A percentile compares a stretch with the other conserved stretches of the same genome.
Conservation (phyloP, 148 eudicot genomes). For the Silene latifolia region DNA sequence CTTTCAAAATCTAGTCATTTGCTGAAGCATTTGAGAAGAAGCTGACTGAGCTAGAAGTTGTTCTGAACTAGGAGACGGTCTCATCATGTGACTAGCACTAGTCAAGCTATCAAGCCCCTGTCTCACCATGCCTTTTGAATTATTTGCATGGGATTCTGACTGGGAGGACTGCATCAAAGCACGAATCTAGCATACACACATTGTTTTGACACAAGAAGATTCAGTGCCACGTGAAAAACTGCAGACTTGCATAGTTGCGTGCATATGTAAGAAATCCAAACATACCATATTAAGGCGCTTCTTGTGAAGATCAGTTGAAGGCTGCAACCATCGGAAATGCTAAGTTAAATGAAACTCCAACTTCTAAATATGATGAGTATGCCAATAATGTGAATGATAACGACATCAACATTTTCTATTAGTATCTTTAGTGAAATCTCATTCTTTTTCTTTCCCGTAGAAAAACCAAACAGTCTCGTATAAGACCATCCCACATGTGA, state of each 20-base stretch:
- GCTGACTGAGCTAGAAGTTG: constrained; percentile 55
- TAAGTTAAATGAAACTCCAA: constrained; percentile 11
- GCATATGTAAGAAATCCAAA: constrained; percentile 6
- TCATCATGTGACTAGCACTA: constrained; percentile 49
- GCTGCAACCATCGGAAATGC: constrained; percentile 44
- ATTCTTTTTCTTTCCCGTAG: neutral
- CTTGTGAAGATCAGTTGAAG: constrained; percentile 65
- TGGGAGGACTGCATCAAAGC: constrained; percentile 60
- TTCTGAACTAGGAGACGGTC: constrained; percentile 78
- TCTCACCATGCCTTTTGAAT: constrained; percentile 43
- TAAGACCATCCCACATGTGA: neutral
- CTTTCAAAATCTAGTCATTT: constrained; percentile 58
- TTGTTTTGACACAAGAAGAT: neutral
- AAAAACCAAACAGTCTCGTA: too few species aligned
- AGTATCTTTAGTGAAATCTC: neutral
- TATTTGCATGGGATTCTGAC: constrained; percentile 47
- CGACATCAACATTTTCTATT: neutral
- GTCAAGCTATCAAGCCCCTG: constrained; percentile 47
- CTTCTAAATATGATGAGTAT: neutral
- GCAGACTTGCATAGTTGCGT: neutral
- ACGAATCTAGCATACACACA: constrained; percentile 46
- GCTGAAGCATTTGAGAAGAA: constrained; percentile 64
- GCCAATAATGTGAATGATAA: neutral
- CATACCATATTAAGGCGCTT: constrained; percentile 77
- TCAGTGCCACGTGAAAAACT: neutral